Base-by-base conservation (phyloP, 495 filamentous ascomycete genomes). In the Aspergillus panamensis region DNA sequence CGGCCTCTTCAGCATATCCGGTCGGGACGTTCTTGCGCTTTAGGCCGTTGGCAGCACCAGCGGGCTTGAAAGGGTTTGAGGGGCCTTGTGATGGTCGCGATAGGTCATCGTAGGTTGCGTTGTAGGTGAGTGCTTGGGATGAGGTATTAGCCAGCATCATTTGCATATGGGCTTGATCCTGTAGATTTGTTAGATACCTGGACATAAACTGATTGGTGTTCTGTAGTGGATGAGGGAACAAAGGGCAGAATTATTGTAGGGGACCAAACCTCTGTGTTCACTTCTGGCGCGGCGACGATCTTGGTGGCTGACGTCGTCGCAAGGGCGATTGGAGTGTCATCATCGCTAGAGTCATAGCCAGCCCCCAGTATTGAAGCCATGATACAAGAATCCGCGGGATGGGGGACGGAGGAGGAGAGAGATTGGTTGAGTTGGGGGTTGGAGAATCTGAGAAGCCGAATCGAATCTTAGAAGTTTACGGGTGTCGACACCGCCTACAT, bases 1-100 rank as follows among this genome's bases (percentile, higher is more conserved):
- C 91, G 1, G 87, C 86, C 72, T 97, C 93, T 60, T 92, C 81
- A 0, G 95, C 95, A 66, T 82, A 86, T 6, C 94, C 94, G 0
- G 95, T 96, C 9, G 95, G 85, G 2, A 97, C 87, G 59, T 94
- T 93, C 65, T 96, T 96, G 54, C 93, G 86, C 71, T 93, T 95
- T 33, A 87, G 66, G 25, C 76, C 78, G 50, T 81, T 77, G 32
- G 77, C 76, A 29, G 75, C 62, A 31, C 84, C 82, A 51, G 84
- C 77, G 16, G 76, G 62, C 69, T 87, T 86, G 75, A 89, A 90
- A n/a, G 92, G 89, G 68, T 96, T 92, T 21, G 81, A 74, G 31
- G 91, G 91, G 6, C 91, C 91, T 62, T 89, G 78, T 0, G 75
- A 70, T 1, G 88, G 85, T 39, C 85, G 83, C 30, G 81, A 77